A percentile compares a stretch with the other conserved stretches of the same genome.
These are phyloP conservation scores for Floccularia luteovirens DNA, from an alignment of 768 basidiomycete species.

Conservation along the genomic window DNA sequence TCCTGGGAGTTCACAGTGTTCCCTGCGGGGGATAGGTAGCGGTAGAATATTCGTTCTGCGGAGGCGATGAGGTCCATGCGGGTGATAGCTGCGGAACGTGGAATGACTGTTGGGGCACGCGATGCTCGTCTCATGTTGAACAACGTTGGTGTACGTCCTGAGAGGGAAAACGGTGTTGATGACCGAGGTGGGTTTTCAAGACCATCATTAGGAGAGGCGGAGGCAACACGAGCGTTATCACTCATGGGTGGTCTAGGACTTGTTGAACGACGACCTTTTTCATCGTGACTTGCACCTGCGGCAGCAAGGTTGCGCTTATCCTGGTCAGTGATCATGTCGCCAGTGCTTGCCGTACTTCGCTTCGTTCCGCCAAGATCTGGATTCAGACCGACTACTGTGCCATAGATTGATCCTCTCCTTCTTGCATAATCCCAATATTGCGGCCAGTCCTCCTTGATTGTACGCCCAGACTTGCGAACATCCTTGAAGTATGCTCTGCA, in stretches of 20 bases:
- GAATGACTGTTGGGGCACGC: constrained; percentile 90
- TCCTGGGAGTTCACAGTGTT: constrained; percentile 72
- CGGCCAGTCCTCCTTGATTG: constrained; percentile 96
- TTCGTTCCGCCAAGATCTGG: constrained; percentile 51
- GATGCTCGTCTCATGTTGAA: constrained; percentile 74
- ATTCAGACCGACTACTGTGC: constrained; percentile 75
- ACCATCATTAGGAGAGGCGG: constrained; percentile 34
- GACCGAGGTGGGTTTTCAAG: constrained; percentile 45
- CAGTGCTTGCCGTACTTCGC: constrained; percentile 79
- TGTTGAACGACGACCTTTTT: constrained; percentile 47
- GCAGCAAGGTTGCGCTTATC: constrained; percentile 61
- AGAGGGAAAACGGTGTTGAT: constrained; percentile 73
- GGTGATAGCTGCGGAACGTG: constrained; percentile 84
- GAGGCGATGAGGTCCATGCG: constrained; percentile 86
- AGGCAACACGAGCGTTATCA: constrained; percentile 37
- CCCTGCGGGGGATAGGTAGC: constrained; percentile 83
- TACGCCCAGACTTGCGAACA: constrained; percentile 87
- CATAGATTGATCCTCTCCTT: constrained; percentile 87
- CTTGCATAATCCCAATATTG: constrained; percentile 96
- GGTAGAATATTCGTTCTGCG: constrained; percentile 93
- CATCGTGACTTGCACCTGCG: constrained; percentile 28
- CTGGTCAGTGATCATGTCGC: constrained; percentile 58
- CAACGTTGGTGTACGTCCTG: constrained; percentile 67
- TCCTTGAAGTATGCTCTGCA: constrained; percentile 99
- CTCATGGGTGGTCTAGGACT: constrained; percentile 49